Evolutionary conservation across 2,329 filamentous ascomycete species (phyloP).

Genomic region (Colletotrichum sp.): DNA sequence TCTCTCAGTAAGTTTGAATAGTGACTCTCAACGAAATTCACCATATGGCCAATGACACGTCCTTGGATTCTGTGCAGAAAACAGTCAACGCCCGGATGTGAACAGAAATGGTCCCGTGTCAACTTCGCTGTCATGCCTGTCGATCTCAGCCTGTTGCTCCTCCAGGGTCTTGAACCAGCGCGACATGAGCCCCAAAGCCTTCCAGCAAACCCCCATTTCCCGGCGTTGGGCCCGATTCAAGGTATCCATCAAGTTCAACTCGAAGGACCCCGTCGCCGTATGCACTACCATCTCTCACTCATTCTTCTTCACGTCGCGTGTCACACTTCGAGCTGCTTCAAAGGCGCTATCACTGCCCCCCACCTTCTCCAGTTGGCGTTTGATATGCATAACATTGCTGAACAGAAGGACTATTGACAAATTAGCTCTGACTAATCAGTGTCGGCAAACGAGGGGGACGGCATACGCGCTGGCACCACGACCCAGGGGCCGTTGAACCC

Average conservation of each 20-base stretch:
- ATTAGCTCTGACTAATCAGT: background rate
- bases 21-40: background rate
- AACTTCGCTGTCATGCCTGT: background rate
- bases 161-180: background rate
- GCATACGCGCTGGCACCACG: constrained; percentile 58
- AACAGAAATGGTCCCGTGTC: background rate
- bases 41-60: background rate
- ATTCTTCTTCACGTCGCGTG: background rate
- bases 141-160: background rate
- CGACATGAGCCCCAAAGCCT: background rate
- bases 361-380: constrained; percentile 11
- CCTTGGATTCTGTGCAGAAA: background rate
- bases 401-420: background rate
- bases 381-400: background rate
- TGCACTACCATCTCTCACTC: background rate
- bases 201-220: background rate
- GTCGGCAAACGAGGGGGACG: background rate
- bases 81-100: background rate
- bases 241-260: background rate
- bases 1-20: background rate
- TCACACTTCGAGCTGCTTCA: background rate
- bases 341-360: background rate
- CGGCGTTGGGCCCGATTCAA: background rate
- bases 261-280: background rate
- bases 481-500: constrained; percentile 67